These are phyloP conservation scores for Primulina huaijiensis DNA, from an alignment of 257 asterid species.

Conservation along the genomic window DNA sequence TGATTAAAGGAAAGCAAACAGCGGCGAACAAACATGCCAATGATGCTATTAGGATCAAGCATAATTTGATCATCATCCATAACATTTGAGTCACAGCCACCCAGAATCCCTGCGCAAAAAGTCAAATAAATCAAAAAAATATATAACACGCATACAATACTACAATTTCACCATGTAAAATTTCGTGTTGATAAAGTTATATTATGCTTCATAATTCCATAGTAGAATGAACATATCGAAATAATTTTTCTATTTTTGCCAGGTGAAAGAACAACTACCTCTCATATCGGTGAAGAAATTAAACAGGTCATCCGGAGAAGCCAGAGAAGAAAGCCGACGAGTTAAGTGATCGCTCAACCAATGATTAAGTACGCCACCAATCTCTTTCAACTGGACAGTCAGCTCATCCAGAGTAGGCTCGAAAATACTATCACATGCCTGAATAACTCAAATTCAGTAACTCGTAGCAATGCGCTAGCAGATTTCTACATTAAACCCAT, in stretches of 20 bases:
- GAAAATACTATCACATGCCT: slow-evolving; percentile 72
- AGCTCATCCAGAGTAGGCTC: slow-evolving; percentile 81
- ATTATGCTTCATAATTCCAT: background rate
- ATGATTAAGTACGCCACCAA: slow-evolving; percentile 55
- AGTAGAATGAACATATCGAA: background rate
- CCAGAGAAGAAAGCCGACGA: slow-evolving; percentile 52
- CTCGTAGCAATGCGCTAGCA: background rate
- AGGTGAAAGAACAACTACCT: slow-evolving; percentile 36
- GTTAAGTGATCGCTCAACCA: slow-evolving; percentile 72
- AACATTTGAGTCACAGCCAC: slow-evolving; percentile 55
- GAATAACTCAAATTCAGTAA: slow-evolving; percentile 23
- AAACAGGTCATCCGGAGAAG: slow-evolving; percentile 84
- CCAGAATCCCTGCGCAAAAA: slow-evolving; percentile 56
- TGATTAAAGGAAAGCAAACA: slow-evolving; percentile 80
- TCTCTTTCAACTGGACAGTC: slow-evolving; percentile 52
- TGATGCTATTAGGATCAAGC: slow-evolving; percentile 77
- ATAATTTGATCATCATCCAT: slow-evolving; percentile 87
- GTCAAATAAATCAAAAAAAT: slow-evolving; percentile 2
- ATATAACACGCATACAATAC: background rate
- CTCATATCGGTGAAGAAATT: slow-evolving; percentile 75
- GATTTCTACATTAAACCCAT: background rate
- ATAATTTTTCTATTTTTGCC: background rate
- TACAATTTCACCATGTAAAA: background rate
- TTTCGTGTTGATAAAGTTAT: background rate
- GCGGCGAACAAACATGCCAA: slow-evolving; percentile 80